Percentiles rank a stretch among this genome's conserved stretches.
Conservation (phyloP, 2,329 filamentous ascomycete genomes). For the Aspergillus sp. region DNA sequence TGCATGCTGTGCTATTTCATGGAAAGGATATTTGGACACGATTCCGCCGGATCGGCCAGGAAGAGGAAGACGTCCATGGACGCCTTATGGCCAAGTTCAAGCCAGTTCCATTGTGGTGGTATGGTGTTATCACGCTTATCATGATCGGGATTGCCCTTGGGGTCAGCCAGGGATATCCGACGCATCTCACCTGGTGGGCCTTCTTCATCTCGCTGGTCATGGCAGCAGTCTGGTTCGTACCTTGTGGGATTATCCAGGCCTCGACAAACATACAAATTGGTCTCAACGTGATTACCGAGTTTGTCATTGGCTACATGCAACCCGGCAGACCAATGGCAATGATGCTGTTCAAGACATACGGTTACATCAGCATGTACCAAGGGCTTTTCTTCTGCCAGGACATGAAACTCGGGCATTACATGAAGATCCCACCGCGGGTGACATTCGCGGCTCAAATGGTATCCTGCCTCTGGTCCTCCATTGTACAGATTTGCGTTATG, state of each 20-base stretch:
- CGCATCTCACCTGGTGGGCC: conserved; percentile 71
- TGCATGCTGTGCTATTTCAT: conserved; percentile 67
- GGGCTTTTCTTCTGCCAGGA: conserved; percentile 66
- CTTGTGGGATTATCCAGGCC: conserved; percentile 63
- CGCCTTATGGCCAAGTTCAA: conserved; percentile 59
- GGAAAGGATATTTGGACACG: conserved; percentile 66
- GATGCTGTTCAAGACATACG: conserved; percentile 78
- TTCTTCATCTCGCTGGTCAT: conserved; percentile 67
- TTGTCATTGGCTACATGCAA: conserved; percentile 71
- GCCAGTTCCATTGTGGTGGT: conserved; percentile 61
- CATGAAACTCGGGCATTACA: conserved; percentile 68
- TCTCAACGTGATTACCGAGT: conserved; percentile 70
- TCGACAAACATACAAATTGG: conserved; percentile 67
- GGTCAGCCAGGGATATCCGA: conserved; percentile 56
- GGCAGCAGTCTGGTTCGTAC: conserved; percentile 63
- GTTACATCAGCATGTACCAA: conserved; percentile 67
- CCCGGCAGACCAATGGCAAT: conserved; percentile 69
- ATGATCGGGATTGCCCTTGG: conserved; percentile 54
- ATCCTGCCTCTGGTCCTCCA: conserved; percentile 50
- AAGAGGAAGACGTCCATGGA: conserved; percentile 54
- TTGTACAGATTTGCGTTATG: conserved; percentile 50
- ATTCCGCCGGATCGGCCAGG: conserved; percentile 58
- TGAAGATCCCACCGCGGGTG: conserved; percentile 55
- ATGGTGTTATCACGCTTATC: conserved; percentile 44
- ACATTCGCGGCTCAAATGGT: conserved; percentile 55